Evolutionary conservation across 2,329 filamentous ascomycete genomes (phyloP).

Genomic region (Aspergillus uvarum): DNA sequence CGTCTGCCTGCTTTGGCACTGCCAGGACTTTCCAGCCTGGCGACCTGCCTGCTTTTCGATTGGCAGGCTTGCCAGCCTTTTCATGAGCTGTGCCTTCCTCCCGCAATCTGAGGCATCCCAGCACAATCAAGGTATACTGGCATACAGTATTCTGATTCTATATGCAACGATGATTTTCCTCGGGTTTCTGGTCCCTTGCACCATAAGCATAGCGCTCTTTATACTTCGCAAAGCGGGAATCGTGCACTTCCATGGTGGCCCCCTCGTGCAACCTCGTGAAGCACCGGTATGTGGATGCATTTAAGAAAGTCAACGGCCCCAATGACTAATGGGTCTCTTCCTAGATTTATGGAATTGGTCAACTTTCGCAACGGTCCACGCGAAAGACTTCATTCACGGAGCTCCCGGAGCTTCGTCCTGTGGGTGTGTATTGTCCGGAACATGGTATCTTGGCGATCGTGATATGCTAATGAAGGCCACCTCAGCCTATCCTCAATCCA

Average conservation of each 20-base stretch:
- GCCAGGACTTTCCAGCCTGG: not conserved
- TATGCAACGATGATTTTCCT: not conserved
- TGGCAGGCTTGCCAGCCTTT: not conserved
- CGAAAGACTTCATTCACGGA: not conserved
- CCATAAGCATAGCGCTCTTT: not conserved
- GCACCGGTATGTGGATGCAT: not conserved
- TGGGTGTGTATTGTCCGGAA: not conserved
- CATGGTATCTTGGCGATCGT: not conserved
- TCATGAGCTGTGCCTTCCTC: not conserved
- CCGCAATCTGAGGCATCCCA: not conserved
- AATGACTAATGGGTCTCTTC: not conserved
- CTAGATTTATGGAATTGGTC: not conserved
- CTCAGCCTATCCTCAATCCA: not conserved
- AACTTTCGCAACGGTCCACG: not conserved
- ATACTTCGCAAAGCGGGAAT: not conserved
- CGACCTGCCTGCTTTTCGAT: not conserved
- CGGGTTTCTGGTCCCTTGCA: not conserved
- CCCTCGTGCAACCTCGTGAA: not conserved
- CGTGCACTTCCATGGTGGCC: not conserved
- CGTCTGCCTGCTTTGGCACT: not conserved
- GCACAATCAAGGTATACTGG: not conserved
- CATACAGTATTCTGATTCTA: not conserved
- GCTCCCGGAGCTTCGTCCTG: not conserved
- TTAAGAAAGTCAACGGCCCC: not conserved
- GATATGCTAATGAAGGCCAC: not conserved